Base-by-base conservation (phyloP, 495 filamentous ascomycete genomes). In the Cercophora sp. region DNA sequence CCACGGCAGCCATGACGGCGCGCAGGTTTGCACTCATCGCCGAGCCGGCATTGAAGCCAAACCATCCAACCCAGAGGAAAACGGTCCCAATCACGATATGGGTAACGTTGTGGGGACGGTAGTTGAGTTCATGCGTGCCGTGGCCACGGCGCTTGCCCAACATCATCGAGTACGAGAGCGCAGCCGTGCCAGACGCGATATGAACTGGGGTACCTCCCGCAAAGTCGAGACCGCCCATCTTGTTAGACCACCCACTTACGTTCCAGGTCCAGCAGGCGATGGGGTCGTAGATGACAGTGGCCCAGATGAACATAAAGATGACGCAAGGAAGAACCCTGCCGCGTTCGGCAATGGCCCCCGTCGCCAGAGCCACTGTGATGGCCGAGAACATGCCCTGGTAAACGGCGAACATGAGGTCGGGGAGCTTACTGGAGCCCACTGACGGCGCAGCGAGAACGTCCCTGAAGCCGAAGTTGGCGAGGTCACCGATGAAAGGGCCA, bases 241-340 rank as follows among this genome's bases (percentile, higher is more conserved):
- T 73, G 65, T 79, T 85, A 16, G 85, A 82, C 92, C 92, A 97
- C 40, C 92, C 92, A 8, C 67, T 61, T 0, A 86, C 62, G 65
- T 96, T 96, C 92, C 92, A 97, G 11, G 91, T 96, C 92, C 92
- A 97, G 79, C 91, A 97, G 23, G 91, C 90, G 64, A 96, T 87
- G 4, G 90, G 87, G 57, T 95, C 89, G 70, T 96, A 96, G 68
- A 96, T 89, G 46, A 96, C 65, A n/a, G 92, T 97, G 1, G 84
- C 76, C 92, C 92, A 97, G 65, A 96, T 72, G 59, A 97, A 93
- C 87, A 95, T 94, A 77, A 96, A 97, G 63, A 96, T 77, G 48
- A 95, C 82, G 68, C 87, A 92, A 8, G 91, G 92, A n/a, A 96
- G 82, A 85, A 96, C 93, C 42, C 90, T 81, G 39, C 91, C 91